phyloP scores from a whole-genome alignment of 495 filamentous ascomycete genomes.

The Aspergillus bertholletiae region DNA sequence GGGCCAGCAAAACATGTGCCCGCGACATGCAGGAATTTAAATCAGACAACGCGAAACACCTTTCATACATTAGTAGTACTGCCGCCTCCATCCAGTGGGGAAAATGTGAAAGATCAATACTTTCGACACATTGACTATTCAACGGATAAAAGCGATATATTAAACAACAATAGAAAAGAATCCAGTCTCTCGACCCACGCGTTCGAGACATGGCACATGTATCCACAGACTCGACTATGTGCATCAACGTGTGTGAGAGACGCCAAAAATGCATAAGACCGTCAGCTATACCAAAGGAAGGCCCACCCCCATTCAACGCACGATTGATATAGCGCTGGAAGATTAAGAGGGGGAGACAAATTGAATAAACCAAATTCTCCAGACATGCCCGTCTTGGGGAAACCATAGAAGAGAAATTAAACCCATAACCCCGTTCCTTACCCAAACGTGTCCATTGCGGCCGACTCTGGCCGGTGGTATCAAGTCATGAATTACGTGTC shows the following conservation, averaged over 20 bases:
- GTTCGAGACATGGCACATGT: conserved; percentile 6
- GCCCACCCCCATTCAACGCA: conserved; percentile 8
- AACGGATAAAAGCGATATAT: conserved; percentile 12
- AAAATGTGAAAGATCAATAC: conserved; percentile 1
- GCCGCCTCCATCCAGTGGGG: neutral
- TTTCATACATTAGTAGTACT: neutral
- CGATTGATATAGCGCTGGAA: conserved; percentile 5
- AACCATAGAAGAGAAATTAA: conserved; percentile 9
- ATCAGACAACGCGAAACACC: no score
- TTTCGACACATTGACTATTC: neutral
- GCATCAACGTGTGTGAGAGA: conserved; percentile 7
- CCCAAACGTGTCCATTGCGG: conserved; percentile 12
- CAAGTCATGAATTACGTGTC: conserved; percentile 17
- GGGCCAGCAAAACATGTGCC: neutral
- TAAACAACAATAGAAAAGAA: conserved; percentile 10
- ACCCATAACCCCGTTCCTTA: conserved; percentile 14
- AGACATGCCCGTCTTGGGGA: conserved; percentile 16
- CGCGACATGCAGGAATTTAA: neutral
- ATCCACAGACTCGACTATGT: neutral
- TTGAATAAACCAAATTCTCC: conserved; percentile 17
- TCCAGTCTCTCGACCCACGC: conserved; percentile 6
- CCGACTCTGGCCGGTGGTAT: conserved; percentile 8
- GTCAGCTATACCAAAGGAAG: conserved; percentile 9
- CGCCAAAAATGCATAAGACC: conserved; percentile 7
- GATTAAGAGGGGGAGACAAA: conserved; percentile 5